phyloP scores from a whole-genome alignment of 192 early-diverging fungal species.

The Rhizoclosmatium globosum region DNA sequence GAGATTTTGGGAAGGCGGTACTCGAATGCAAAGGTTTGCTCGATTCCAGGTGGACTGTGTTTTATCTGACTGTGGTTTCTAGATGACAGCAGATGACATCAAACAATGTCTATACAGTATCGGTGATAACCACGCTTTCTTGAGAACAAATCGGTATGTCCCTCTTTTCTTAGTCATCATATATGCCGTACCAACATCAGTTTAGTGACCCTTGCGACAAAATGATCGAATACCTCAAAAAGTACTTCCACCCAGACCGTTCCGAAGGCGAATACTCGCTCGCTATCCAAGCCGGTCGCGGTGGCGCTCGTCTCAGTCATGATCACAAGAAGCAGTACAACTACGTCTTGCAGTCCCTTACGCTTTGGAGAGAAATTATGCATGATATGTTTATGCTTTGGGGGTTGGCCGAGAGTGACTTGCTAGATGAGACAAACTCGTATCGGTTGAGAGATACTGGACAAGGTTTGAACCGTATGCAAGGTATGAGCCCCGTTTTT shows the following conservation, averaged over 20 bases:
- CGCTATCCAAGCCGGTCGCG: constrained; percentile 81
- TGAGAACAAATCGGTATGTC: constrained; percentile 62
- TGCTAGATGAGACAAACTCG: constrained; percentile 75
- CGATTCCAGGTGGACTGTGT: too few relatives aligned
- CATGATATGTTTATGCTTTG: constrained; percentile 89
- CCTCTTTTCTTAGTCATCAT: constrained; percentile 54
- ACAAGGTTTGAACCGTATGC: constrained; percentile 96
- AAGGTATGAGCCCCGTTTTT: constrained; percentile 55
- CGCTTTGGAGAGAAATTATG: constrained; percentile 94
- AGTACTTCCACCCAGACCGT: constrained; percentile 71
- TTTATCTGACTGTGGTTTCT: too few relatives aligned
- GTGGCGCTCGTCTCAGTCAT: constrained; percentile 91
- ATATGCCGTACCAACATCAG: background rate
- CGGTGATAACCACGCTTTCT: constrained; percentile 96
- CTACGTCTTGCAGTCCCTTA: constrained; percentile 92
- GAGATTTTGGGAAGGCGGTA: constrained; percentile 87
- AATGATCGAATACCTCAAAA: constrained; percentile 81
- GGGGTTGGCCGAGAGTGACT: constrained; percentile 87
- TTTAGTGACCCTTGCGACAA: constrained; percentile 91
- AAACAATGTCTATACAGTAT: constrained; percentile 92
- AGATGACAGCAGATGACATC: constrained; percentile 60
- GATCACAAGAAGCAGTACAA: constrained; percentile 92
- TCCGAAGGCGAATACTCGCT: constrained; percentile 75
- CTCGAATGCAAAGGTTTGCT: constrained; percentile 57
- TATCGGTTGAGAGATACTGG: constrained; percentile 96